Evolutionary conservation across 78 protist species (phyloP).

Genomic region (Salpingoeca rosetta): DNA sequence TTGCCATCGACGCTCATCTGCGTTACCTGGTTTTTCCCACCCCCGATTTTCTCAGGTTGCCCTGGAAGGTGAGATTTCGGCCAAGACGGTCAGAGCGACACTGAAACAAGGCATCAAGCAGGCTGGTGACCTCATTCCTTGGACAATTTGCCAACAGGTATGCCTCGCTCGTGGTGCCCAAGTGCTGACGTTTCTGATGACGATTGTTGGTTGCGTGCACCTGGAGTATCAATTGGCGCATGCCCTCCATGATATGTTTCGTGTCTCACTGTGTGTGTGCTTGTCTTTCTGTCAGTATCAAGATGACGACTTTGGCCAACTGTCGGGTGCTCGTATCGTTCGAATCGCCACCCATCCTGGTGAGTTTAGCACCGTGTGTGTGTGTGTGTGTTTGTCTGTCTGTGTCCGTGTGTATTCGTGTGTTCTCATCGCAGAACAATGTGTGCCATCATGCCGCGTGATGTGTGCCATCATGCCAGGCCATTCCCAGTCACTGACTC

Average conservation of each 20-base stretch:
- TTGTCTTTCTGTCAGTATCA: conserved; percentile 32
- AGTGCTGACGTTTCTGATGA: not conserved
- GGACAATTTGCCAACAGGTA: conserved; percentile 89
- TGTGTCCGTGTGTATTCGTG: too few relatives aligned
- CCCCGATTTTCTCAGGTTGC: conserved; percentile 27
- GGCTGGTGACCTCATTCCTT: conserved; percentile 98
- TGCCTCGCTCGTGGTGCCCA: not conserved
- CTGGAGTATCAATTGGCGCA: not conserved
- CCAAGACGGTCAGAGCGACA: conserved; percentile 27
- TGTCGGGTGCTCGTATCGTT: conserved; percentile 93
- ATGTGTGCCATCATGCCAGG: not conserved
- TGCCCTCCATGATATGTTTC: too few relatives aligned
- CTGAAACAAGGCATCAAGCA: conserved; percentile 65
- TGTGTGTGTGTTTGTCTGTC: too few relatives aligned
- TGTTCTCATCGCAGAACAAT: too few relatives aligned
- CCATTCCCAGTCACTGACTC: not conserved
- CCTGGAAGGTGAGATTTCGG: conserved; percentile 86
- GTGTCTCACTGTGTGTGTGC: too few relatives aligned
- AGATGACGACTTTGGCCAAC: conserved; percentile 79
- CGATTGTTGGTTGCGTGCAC: not conserved
- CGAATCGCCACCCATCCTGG: conserved; percentile 96
- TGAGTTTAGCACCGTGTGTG: too few relatives aligned
- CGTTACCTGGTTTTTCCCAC: not conserved
- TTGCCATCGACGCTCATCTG: too few relatives aligned
- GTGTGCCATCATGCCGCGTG: too few relatives aligned